Evolutionary conservation across 768 basidiomycete genomes (phyloP).

Genomic region (Suillus fuscotomentosus): DNA sequence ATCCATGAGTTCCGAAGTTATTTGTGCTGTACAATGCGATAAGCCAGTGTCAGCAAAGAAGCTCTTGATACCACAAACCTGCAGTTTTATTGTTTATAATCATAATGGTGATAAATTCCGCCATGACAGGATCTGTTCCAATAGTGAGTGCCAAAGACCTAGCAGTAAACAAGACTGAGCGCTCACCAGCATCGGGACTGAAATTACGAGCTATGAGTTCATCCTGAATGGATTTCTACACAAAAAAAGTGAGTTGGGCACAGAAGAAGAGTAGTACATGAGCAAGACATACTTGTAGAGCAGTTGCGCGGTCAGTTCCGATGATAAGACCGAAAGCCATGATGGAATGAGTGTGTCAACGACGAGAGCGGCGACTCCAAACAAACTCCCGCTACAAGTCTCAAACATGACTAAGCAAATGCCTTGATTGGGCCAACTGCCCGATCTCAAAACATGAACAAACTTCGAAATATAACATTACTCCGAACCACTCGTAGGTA

Average conservation of each 20-base stretch:
- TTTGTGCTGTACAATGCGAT: slow-evolving; percentile 56
- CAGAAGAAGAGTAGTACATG: not conserved
- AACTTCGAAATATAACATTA: not conserved
- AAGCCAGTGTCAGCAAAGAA: slow-evolving; percentile 10
- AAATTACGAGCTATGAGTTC: slow-evolving; percentile 75
- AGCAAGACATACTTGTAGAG: slow-evolving; percentile 56
- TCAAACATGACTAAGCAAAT: not conserved
- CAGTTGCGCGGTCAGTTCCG: slow-evolving; percentile 71
- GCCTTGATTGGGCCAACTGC: not conserved
- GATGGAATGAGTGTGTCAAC: slow-evolving; percentile 15
- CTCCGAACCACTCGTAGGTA: not conserved
- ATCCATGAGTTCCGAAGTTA: slow-evolving; percentile 85
- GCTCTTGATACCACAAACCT: slow-evolving; percentile 42
- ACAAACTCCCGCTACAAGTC: not conserved
- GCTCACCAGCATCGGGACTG: slow-evolving; percentile 72
- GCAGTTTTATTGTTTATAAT: slow-evolving; percentile 88
- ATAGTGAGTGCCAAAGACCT: slow-evolving; percentile 13
- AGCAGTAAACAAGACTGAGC: slow-evolving; percentile 13
- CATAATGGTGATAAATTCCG: slow-evolving; percentile 95
- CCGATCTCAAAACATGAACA: slow-evolving; percentile 3
- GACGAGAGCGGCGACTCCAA: slow-evolving; percentile 24
- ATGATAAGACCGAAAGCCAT: slow-evolving; percentile 80
- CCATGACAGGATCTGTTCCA: slow-evolving; percentile 78
- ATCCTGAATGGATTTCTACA: slow-evolving; percentile 74
- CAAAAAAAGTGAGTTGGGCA: slow-evolving; percentile 14